Evolutionary conservation across 1,284 basidiomycete genomes (phyloP), one percentile per base, ranked within the genome.

Genomic region (Fomitopsis palustris): DNA sequence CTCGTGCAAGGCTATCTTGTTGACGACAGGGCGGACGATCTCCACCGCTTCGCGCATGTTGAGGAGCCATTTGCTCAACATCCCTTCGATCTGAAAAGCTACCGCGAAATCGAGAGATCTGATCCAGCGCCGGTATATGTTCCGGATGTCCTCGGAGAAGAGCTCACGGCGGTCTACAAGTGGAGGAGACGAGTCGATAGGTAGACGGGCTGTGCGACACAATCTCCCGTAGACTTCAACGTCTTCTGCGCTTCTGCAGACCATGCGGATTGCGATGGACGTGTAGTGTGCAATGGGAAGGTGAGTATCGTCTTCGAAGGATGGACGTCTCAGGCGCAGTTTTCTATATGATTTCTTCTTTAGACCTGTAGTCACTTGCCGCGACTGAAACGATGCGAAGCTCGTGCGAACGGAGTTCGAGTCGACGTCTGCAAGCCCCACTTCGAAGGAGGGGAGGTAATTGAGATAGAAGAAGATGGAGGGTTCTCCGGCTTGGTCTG

Each of bases 1-100:
- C 51, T 72, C 70, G 47, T 42, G 45, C 1, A 62, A 54, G 21
- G 73, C 57, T 39, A 79, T 57, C 0, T 57, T 12, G 0, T 69
- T 61, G 37, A 86, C 74, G 16, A 63, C 51, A 0, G 74, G 72
- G n/a, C 76, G 69, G 27, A 86, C 71, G 1, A 16, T n/a, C 31
- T 61, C 61, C 21, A 83, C 67, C 21, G 83, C 69, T 66, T 87
- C 84, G 21, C 61, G 65, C 47, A 79, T 69, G 64, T 85, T 81
- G 39, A 84, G 68, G 25, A 71, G 59, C 42, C 75, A 62, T 31
- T 70, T 75, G 4, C 75, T 74, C 3, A 82, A 60, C 2, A 87
- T 66, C 0, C 78, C 75, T 62, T 83, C 79, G 21, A 86, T 69
- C 65, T 87, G 85, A 64, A 84, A 86, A 3, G 82, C 77, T 12